Evolutionary conservation across 768 basidiomycete genomes (phyloP), one percentile per base, ranked within the genome.

Genomic region (Mrakia frigida): DNA sequence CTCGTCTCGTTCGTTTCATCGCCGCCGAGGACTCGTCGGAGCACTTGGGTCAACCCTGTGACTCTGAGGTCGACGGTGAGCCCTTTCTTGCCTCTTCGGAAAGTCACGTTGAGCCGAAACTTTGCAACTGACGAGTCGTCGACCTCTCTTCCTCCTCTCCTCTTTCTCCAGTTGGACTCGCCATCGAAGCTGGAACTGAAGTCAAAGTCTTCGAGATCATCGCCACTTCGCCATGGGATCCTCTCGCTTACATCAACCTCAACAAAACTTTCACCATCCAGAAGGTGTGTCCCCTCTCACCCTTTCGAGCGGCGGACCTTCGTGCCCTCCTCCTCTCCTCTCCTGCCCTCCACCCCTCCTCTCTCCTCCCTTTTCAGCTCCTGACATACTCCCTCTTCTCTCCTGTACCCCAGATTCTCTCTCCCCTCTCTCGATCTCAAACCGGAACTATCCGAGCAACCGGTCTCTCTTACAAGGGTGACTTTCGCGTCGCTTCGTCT

Each of bases 361-460:
- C 56, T 9, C 25, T 13, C 56, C 56, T n/a, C 3, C 9, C 23
- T 53, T 10, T 53, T 14, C 3, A 11, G 5, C 43, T 50, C 46
- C 46, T 50, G 46, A 50, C 46, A 5, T 56, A 3, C 56, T n/a
- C 18, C n/a, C 25, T n/a, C 56, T 14, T 56, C 18, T 10, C 25
- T 28, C 28, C 56, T 9, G 10, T 21, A n/a, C 16, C 14, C 3
- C 68, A 81, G 73, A 39, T 85, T 25, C 59, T 84, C 67, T 80
- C 78, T 28, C 84, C 83, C 2, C 69, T 85, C 56, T 52, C 79
- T 0, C 68, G 74, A 76, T 69, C 68, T 3, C 82, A 84, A 72
- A 82, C 82, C 25, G 83, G 83, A 0, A 83, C 83, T 2, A 83
- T 85, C 46, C 77, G 84, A 4, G 83, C 83, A 78, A 83, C 83